Conservation (phyloP, 2,329 filamentous ascomycete species). For the Xylaria sp. region DNA sequence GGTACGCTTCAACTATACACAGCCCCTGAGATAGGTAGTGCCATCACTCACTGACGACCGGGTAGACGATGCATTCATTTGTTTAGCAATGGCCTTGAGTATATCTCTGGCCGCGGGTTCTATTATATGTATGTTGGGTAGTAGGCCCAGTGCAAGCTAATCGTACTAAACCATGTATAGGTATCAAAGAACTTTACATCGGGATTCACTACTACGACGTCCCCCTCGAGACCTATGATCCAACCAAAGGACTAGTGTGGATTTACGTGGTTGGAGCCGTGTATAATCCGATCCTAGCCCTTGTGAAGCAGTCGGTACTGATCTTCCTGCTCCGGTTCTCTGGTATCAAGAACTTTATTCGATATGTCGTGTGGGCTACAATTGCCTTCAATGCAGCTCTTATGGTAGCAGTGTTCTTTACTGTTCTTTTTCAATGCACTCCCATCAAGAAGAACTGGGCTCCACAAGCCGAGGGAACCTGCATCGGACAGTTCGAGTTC, state of each 20-base stretch:
- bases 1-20: constrained; percentile 25
- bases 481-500: constrained; percentile 31
- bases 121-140: constrained; percentile 15
- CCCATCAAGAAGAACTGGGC: constrained; percentile 41
- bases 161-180: constrained; percentile 3
- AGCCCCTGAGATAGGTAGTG: not conserved
- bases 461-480: constrained; percentile 33
- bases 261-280: constrained; percentile 43
- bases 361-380: constrained; percentile 35
- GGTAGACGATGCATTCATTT: constrained; percentile 34
- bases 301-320: constrained; percentile 49
- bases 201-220: constrained; percentile 26
- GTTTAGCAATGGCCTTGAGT: constrained; percentile 28
- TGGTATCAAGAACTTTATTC: constrained; percentile 38
- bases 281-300: constrained; percentile 49
- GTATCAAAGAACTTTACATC: constrained; percentile 21
- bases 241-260: constrained; percentile 33
- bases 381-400: constrained; percentile 39
- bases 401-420: constrained; percentile 42
- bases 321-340: constrained; percentile 47
- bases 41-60: constrained; percentile 2
- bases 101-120: constrained; percentile 22
- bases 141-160: constrained; percentile 3
- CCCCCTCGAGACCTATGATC: constrained; percentile 16
- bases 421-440: constrained; percentile 43